Conservation (phyloP, 495 filamentous ascomycete species). For the Hypoxylon trugodes region DNA sequence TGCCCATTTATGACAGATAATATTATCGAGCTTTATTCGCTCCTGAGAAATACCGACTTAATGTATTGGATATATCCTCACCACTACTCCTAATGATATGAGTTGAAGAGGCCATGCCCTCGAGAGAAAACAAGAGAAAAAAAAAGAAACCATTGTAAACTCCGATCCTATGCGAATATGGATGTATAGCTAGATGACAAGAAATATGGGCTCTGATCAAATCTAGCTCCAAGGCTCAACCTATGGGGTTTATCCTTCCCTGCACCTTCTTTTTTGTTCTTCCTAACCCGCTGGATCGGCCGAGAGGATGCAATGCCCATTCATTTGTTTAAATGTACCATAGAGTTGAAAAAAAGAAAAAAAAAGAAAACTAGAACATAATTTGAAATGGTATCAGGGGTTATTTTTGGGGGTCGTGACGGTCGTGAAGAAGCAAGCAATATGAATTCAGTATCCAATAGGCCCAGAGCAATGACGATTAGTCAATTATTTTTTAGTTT, state of each 20-base stretch:
- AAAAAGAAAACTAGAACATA: constrained; percentile 13
- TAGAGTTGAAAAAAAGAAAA: no score
- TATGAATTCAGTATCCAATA: constrained; percentile 18
- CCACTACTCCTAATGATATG: not conserved
- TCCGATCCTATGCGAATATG: constrained; percentile 28
- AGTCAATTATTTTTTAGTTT: constrained; percentile 15
- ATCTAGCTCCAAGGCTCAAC: constrained; percentile 15
- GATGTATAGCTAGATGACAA: constrained; percentile 18
- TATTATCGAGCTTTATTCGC: no score
- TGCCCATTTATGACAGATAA: no score
- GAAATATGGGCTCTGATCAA: constrained; percentile 9
- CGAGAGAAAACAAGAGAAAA: not conserved
- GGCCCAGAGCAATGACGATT: not conserved
- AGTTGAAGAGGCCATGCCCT: constrained; percentile 4
- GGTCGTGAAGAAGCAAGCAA: constrained; percentile 29
- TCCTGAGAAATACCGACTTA: no score
- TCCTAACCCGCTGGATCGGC: not conserved
- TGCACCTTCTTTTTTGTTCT: not conserved
- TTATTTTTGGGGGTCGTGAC: constrained; percentile 21
- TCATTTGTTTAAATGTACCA: constrained; percentile 10
- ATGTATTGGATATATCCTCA: constrained; percentile 10
- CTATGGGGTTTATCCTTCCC: constrained; percentile 7
- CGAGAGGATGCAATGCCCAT: not conserved
- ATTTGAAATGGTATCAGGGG: constrained; percentile 27
- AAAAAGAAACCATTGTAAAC: constrained; percentile 15